phyloP scores from a whole-genome alignment of 75 land plant genomes.

The Adiantum capillusveneris region DNA sequence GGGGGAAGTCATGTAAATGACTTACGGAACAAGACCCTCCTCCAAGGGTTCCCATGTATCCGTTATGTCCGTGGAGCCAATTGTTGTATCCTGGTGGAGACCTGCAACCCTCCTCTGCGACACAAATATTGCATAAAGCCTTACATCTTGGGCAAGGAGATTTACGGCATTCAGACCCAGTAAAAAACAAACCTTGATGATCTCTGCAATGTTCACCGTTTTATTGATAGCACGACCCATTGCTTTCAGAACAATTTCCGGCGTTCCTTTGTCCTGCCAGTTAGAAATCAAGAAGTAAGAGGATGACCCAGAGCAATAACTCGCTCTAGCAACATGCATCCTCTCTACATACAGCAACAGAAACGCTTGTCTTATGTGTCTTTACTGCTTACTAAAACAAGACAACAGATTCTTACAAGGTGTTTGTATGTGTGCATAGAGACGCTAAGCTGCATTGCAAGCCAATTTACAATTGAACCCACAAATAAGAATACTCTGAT shows the following conservation, averaged over 20 bases:
- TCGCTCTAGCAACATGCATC: neutral
- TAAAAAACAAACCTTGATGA: constrained; percentile 36
- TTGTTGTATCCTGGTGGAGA: constrained; percentile 81
- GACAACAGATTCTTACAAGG: too few relatives aligned
- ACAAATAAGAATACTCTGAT: too few relatives aligned
- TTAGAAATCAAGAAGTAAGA: neutral
- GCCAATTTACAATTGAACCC: too few relatives aligned
- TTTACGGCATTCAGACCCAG: too few relatives aligned
- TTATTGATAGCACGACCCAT: constrained; percentile 86
- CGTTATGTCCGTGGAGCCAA: constrained; percentile 89
- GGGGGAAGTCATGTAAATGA: neutral
- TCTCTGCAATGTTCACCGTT: constrained; percentile 61
- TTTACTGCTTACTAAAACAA: too few relatives aligned
- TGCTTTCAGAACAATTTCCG: constrained; percentile 62
- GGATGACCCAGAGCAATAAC: neutral
- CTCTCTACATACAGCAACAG: neutral
- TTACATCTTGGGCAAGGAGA: too few relatives aligned
- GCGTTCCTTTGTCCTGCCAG: constrained; percentile 58
- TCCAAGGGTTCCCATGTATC: constrained; percentile 95
- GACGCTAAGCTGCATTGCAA: too few relatives aligned
- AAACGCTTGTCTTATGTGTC: neutral
- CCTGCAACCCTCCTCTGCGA: constrained; percentile 80
- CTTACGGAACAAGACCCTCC: constrained; percentile 95
- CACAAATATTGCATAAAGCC: too few relatives aligned
- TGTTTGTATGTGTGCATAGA: too few relatives aligned